Conservation (phyloP, 495 filamentous ascomycete genomes). For the Barbatosphaeria neglecta region DNA sequence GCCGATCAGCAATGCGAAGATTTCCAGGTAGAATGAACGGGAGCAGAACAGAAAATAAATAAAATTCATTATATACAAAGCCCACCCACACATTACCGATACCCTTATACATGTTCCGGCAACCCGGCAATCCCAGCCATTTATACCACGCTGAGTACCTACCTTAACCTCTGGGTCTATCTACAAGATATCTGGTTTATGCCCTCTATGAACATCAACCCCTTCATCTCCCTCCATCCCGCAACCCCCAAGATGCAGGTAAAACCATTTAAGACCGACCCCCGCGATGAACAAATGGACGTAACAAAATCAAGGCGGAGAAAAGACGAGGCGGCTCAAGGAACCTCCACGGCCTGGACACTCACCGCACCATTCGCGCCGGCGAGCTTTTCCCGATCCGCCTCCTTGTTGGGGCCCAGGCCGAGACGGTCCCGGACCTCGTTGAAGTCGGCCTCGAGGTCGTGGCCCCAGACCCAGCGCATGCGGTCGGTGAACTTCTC, state of each 20-base stretch:
- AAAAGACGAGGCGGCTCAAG: neutral
- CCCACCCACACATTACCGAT: too few species aligned
- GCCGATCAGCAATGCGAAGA: neutral
- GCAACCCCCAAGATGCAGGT: too few species aligned
- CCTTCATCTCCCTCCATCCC: too few species aligned
- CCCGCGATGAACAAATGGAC: neutral
- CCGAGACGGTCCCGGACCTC: conserved; percentile 1
- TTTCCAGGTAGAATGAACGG: neutral
- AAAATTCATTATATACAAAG: neutral
- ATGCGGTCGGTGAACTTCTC: conserved; percentile 12
- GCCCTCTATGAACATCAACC: too few species aligned
- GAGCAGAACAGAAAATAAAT: neutral
- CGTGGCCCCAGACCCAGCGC: conserved; percentile 19
- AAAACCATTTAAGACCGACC: neutral
- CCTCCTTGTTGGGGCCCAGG: neutral
- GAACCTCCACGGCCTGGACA: neutral
- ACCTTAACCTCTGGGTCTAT: too few species aligned
- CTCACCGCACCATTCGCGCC: neutral
- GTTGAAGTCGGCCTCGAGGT: conserved; percentile 16
- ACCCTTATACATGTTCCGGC: too few species aligned
- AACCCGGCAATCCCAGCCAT: too few species aligned
- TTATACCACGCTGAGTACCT: too few species aligned
- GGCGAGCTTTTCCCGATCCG: neutral
- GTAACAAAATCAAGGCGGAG: too few species aligned
- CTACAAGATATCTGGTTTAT: too few species aligned